These are phyloP conservation scores for Vaccinium macrocarpon DNA, from an alignment of 148 eudicot genomes.

Conservation along the genomic window DNA sequence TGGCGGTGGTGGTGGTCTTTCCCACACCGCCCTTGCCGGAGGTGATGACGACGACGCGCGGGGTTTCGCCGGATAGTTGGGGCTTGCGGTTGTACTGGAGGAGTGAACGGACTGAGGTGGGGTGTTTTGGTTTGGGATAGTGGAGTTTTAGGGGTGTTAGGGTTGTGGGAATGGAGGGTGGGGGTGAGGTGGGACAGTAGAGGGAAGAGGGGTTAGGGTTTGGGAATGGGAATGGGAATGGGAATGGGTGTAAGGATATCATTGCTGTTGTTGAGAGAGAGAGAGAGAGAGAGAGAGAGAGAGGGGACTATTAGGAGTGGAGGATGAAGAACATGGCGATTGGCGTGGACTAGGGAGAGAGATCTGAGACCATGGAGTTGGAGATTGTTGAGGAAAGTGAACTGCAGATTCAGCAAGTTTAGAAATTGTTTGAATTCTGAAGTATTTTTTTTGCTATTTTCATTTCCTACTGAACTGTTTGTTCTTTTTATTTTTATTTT, in stretches of 20 bases:
- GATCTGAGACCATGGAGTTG: background rate
- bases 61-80: constrained; percentile 72
- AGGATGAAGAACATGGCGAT: constrained; percentile 4
- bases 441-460: too few relatives aligned
- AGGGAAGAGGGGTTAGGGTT: constrained; percentile 28
- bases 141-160: background rate
- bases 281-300: background rate
- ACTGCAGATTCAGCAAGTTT: background rate
- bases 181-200: constrained; percentile 2
- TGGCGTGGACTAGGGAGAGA: background rate
- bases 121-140: background rate
- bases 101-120: constrained; percentile 26
- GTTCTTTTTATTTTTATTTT: too few relatives aligned
- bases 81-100: constrained; percentile 86
- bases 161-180: background rate
- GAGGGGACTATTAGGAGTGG: background rate
- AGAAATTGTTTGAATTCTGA: background rate
- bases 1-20: constrained; percentile 95
- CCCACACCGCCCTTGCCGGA: constrained; percentile 99
- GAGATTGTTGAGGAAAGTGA: background rate
- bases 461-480: too few relatives aligned
- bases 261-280: constrained; percentile 6
- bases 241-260: constrained; percentile 22
- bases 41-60: constrained; percentile 83
- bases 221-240: constrained; percentile 10